A percentile compares a stretch with the other conserved stretches of the same genome.
Evolutionary conservation across 1,139 yeast species (phyloP).

Genomic region (Eremothecium gossypii): DNA sequence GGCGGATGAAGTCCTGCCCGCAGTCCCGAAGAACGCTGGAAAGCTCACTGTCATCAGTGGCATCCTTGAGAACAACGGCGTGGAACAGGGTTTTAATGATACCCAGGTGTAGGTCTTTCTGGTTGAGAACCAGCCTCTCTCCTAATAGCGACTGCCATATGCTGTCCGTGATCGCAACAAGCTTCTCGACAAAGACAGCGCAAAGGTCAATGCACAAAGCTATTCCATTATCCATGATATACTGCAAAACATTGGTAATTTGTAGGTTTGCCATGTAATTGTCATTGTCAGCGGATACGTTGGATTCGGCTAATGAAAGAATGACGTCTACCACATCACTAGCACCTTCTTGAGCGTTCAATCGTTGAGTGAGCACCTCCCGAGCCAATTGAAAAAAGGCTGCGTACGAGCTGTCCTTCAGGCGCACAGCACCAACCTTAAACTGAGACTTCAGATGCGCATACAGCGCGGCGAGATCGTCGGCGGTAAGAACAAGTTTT

Average conservation of each 20-base stretch:
- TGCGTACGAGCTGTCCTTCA: not conserved
- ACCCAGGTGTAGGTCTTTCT: slow-evolving; percentile 49
- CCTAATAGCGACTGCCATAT: slow-evolving; percentile 55
- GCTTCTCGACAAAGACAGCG: slow-evolving; percentile 10
- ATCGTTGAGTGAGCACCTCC: not conserved
- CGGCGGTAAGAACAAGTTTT: not conserved
- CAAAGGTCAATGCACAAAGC: not conserved
- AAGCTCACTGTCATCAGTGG: slow-evolving; percentile 24
- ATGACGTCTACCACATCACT: slow-evolving; percentile 4
- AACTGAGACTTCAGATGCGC: too few species aligned
- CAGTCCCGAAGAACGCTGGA: slow-evolving; percentile 32
- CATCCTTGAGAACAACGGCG: slow-evolving; percentile 27
- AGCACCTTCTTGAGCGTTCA: not conserved
- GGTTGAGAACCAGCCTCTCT: slow-evolving; percentile 57
- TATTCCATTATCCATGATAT: slow-evolving; percentile 15
- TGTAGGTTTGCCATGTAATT: slow-evolving; percentile 20
- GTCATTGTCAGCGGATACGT: slow-evolving; percentile 19
- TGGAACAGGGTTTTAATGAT: slow-evolving; percentile 43
- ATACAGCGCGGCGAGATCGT: not conserved
- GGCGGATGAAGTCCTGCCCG: slow-evolving; percentile 38
- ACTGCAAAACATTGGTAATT: slow-evolving; percentile 21
- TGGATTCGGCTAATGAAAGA: slow-evolving; percentile 12
- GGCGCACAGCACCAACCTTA: not conserved
- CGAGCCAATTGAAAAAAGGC: not conserved
- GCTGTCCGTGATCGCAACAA: slow-evolving; percentile 32